Evolutionary conservation across 352 stramenopile genomes (phyloP).

Genomic region (Albugo laibachii): DNA sequence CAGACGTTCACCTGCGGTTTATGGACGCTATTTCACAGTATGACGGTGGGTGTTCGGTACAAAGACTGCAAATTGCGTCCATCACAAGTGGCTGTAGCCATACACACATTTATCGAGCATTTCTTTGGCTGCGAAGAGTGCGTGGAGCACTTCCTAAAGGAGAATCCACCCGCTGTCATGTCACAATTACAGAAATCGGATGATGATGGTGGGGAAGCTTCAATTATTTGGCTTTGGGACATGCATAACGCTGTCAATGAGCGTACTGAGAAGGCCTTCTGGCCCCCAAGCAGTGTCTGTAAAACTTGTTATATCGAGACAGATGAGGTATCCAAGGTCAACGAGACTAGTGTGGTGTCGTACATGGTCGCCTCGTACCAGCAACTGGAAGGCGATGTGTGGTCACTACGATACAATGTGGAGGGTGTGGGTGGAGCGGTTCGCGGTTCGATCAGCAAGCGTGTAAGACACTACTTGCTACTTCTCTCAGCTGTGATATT

Average conservation of each 20-base stretch:
- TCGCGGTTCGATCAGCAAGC: too few species aligned
- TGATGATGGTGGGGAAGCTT: slow-evolving; percentile 14
- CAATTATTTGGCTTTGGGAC: slow-evolving; percentile 54
- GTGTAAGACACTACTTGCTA: too few species aligned
- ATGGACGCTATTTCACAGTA: slow-evolving; percentile 68
- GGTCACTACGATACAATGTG: too few species aligned
- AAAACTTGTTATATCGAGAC: slow-evolving; percentile 37
- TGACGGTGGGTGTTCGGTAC: slow-evolving; percentile 23
- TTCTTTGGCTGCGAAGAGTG: slow-evolving; percentile 76
- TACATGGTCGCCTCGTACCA: too few species aligned
- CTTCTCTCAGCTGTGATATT: too few species aligned
- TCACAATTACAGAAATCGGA: slow-evolving; percentile 18
- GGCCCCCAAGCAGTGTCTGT: slow-evolving; percentile 30
- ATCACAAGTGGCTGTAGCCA: slow-evolving; percentile 29
- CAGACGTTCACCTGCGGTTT: slow-evolving; percentile 63
- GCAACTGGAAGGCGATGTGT: too few species aligned
- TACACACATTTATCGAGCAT: slow-evolving; percentile 49
- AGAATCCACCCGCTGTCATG: slow-evolving; percentile 42
- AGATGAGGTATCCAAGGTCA: slow-evolving; percentile 9
- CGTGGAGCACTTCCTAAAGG: slow-evolving; percentile 40
- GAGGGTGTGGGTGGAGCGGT: too few species aligned
- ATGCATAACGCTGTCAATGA: slow-evolving; percentile 78
- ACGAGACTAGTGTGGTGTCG: too few species aligned
- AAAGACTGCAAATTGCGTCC: slow-evolving; percentile 21
- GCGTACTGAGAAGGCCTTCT: slow-evolving; percentile 39